phyloP scores from a whole-genome alignment of 495 filamentous ascomycete genomes.

The Aspergillus kassunensis region DNA sequence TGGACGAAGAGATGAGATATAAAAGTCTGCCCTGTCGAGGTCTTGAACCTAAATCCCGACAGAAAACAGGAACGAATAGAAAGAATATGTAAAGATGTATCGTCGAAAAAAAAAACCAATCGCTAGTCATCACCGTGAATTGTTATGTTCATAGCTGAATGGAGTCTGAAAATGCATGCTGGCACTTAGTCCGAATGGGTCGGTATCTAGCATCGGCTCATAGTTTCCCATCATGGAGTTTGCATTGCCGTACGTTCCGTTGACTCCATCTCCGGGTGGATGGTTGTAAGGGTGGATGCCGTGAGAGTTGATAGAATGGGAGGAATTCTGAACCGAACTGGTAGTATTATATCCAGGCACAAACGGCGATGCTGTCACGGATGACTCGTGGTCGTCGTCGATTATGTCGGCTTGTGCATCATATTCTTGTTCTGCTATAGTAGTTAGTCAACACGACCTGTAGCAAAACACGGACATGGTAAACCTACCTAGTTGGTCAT shows the following conservation, averaged over 20 bases:
- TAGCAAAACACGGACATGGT: background rate
- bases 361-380: conserved; percentile 64
- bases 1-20: conserved; percentile 4
- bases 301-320: conserved; percentile 33
- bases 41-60: background rate
- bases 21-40: conserved; percentile 2
- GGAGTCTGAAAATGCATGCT: conserved; percentile 94
- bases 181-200: conserved; percentile 84
- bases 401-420: conserved; percentile 93
- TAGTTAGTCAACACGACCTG: too few species aligned
- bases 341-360: conserved; percentile 52
- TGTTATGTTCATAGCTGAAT: conserved; percentile 68
- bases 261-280: conserved; percentile 34
- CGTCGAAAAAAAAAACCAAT: background rate
- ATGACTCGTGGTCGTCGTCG: conserved; percentile 76
- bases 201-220: conserved; percentile 79
- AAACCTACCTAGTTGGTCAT: conserved; percentile 93
- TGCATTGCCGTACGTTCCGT: conserved; percentile 49
- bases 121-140: conserved; percentile 33
- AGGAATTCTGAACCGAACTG: conserved; percentile 39
- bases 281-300: conserved; percentile 34
- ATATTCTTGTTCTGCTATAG: conserved; percentile 91
- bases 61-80: conserved; percentile 3
- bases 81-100: conserved; percentile 1
- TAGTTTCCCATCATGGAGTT: conserved; percentile 71